Conservation (phyloP, 495 filamentous ascomycete genomes). For the Pyronema omphalodes region DNA sequence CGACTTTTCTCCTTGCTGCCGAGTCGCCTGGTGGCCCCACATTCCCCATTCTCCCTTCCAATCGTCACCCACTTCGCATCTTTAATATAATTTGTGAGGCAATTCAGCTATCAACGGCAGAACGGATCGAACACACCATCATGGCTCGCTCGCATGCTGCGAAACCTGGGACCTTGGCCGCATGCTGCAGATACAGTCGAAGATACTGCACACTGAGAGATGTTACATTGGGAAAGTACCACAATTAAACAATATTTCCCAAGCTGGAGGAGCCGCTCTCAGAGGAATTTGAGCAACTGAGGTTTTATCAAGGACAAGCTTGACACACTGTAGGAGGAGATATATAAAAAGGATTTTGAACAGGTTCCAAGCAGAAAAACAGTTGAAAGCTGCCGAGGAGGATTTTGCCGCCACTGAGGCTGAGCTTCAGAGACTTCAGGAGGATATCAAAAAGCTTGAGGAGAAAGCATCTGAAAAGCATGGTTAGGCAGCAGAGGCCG, state of each 20-base stretch:
- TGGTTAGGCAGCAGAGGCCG: constrained; percentile 64
- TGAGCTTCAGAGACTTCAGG: constrained; percentile 57
- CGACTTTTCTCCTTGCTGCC: too few species aligned
- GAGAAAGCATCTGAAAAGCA: constrained; percentile 66
- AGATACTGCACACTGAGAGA: constrained; percentile 62
- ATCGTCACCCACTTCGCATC: too few species aligned
- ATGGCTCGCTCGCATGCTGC: too few species aligned
- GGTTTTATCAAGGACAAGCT: constrained; percentile 84
- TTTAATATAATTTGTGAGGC: too few species aligned
- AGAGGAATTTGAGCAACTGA: constrained; percentile 82
- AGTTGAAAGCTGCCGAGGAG: constrained; percentile 52
- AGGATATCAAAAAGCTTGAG: constrained; percentile 54
- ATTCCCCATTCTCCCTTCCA: too few species aligned
- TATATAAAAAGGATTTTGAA: constrained; percentile 68
- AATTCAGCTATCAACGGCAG: too few species aligned
- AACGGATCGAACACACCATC: too few species aligned
- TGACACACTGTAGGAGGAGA: constrained; percentile 55
- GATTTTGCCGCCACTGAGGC: constrained; percentile 52
- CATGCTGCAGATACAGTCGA: constrained; percentile 61
- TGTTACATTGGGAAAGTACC: constrained; percentile 72
- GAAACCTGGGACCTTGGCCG: too few species aligned
- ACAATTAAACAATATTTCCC: constrained; percentile 92
- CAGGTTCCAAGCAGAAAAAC: constrained; percentile 81
- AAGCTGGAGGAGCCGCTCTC: constrained; percentile 82
- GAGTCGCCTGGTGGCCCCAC: too few species aligned